Base-by-base conservation (phyloP, 163 green algal genomes). In the Scenedesmus sp. region DNA sequence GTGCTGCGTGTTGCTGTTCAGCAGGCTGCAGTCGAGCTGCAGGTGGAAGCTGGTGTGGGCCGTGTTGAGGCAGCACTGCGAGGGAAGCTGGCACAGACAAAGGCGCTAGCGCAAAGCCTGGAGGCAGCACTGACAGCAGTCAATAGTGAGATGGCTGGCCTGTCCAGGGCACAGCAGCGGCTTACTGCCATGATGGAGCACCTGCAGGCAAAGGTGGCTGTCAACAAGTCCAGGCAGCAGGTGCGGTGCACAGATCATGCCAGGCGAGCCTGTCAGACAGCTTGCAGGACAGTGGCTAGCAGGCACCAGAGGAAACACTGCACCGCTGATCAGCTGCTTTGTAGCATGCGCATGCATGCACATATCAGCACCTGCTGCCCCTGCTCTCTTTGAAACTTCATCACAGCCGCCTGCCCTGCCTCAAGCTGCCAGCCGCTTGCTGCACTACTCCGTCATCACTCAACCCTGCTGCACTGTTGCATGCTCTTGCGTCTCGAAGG, bases 221-320 rank as follows among this genome's bases (percentile, higher is more conserved):
- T 92, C 26, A 92, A 92, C 70, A 44, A 85, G 42, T 56, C 65
- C 42, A 49, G 88, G 44, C 88, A 92, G 80, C 44, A 88, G 88
- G 88, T 92, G 24, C 42, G 56, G 30, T 76, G 26, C 56, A 3
- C n/a, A 10, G 51, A 22, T 15, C 3, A 6, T 33, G 20, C 30
- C 20, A 16, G 20, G 22, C 20, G 1, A n/a, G 56, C 56, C 10
- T 16, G 56, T 33, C 20, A 70, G 0, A 33, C 20, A n/a, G 4
- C 30, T 76, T 40, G 65, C 26, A 76, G 30, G 65, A 40, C 65
- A 76, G 13, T 33, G 49, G 49, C 12, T 7, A 56, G n/a, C n/a
- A n/a, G n/a, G n/a, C n/a, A n/a, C n/a, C n/a, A 61, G 51, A 18
- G 51, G 51, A 16, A 70, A 1, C n/a, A 70, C 56, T 33, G 24